Base-by-base conservation (phyloP, 306 rosid genomes). In the Medicago lupulina region DNA sequence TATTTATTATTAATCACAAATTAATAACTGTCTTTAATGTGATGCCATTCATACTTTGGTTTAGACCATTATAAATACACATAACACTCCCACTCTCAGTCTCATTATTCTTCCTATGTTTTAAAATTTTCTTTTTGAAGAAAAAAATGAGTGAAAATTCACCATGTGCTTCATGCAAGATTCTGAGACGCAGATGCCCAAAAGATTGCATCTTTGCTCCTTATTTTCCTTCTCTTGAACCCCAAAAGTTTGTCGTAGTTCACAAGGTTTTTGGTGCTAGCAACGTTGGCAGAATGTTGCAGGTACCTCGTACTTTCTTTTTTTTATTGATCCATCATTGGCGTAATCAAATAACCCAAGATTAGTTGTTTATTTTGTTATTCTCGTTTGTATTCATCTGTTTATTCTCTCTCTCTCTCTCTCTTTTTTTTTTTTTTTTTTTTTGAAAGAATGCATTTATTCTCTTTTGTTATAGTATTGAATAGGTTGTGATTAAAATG, bases 231-330 rank as follows among this genome's bases (percentile, higher is more conserved):
- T 78, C 97, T 19, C 90, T 92, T 57, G 96, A 95, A 44, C 97
- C 97, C 16, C 93, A 89, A 67, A 95, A 89, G 83, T 95, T 95
- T 60, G 92, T 92, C 76, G 87, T 86, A 31, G 98, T 95, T 71
- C 98, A 95, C 83, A 95, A 92, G 84, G 92, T 95, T 80, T 95
- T 92, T 38, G 98, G 98, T 15, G 98, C 98, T 12, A 95, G 98
- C 89, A 95, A 95, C 69, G 89, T 95, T 40, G 86, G 97, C 89
- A 95, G 92, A 83, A 95, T 95, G 96, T 60, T 95, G 41, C 98
- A 92, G 98, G 98, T 93, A 15, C 39, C 40, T 77, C 38, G n/a
- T 17, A 38, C 43, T n/a, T n/a, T 46, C 36, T 1, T 21, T 64
- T 8, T 15, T 57, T 78, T 18, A 44, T 5, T 70, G 6, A 13